Percentiles rank a stretch among this genome's conserved stretches.
phyloP scores from a whole-genome alignment of 2,329 filamentous ascomycete genomes.

The Hymenoscyphus scutula region DNA sequence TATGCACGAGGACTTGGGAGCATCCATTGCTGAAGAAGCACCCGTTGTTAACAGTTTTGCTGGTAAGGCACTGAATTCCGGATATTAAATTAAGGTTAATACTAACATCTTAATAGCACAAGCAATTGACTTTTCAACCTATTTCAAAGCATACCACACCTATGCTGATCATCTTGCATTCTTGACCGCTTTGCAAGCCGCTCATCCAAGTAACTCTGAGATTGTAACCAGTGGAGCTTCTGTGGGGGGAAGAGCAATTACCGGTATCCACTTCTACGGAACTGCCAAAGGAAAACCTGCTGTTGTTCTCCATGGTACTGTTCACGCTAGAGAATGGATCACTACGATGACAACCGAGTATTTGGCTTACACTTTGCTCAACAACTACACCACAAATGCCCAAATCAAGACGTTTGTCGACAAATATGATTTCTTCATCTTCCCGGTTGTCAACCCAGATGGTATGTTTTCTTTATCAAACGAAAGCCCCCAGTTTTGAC shows the following conservation, averaged over 20 bases:
- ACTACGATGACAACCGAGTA: constrained; percentile 53
- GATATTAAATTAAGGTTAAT: neutral
- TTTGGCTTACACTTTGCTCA: constrained; percentile 48
- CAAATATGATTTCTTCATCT: constrained; percentile 64
- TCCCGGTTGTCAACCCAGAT: constrained; percentile 62
- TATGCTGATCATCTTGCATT: constrained; percentile 52
- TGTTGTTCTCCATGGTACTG: constrained; percentile 55
- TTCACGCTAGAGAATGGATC: constrained; percentile 62
- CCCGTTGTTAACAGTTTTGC: constrained; percentile 15
- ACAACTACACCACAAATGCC: constrained; percentile 42
- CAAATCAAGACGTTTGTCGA: constrained; percentile 49
- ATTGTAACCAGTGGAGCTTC: constrained; percentile 50
- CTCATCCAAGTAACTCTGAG: constrained; percentile 47
- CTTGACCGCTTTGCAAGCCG: constrained; percentile 45
- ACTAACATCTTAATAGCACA: neutral
- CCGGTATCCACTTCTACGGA: constrained; percentile 54
- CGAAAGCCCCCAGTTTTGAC: neutral
- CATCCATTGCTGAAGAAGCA: constrained; percentile 42
- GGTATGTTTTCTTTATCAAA: constrained; percentile 39
- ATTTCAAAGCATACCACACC: constrained; percentile 53
- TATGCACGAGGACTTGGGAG: constrained; percentile 45
- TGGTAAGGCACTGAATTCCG: constrained; percentile 5
- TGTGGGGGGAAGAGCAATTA: constrained; percentile 43
- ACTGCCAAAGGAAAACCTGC: constrained; percentile 46
- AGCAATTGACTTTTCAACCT: constrained; percentile 34